phyloP scores from a whole-genome alignment of 345 rosid genomes.

The sweet orange (Citrus sinensis) region DNA sequence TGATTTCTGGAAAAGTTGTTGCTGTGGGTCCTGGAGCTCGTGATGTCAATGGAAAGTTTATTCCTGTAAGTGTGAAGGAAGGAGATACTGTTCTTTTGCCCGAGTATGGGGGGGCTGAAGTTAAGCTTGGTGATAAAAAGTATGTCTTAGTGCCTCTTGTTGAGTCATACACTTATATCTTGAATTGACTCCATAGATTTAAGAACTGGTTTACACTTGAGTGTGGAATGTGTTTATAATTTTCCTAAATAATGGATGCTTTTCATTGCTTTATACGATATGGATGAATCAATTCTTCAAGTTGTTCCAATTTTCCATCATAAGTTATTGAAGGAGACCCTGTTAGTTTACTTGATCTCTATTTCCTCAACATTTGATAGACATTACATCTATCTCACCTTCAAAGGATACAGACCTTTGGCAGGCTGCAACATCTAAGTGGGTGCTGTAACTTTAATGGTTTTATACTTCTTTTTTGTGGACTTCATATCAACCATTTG shows the following conservation, averaged over 20 bases:
- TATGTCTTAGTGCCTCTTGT: constrained; percentile 25
- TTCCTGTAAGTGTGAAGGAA: constrained; percentile 69
- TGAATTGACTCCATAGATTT: not conserved
- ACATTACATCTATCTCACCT: not conserved
- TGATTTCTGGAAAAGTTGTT: constrained; percentile 73
- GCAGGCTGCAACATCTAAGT: not conserved
- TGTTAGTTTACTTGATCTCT: not conserved
- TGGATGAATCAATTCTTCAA: not conserved
- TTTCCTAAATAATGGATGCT: not conserved
- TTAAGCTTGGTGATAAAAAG: constrained; percentile 80
- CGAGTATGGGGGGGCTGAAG: constrained; percentile 70
- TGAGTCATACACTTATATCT: not conserved
- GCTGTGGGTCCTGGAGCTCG: constrained; percentile 77
- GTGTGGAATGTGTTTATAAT: not conserved
- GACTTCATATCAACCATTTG: not conserved
- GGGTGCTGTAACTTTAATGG: not conserved
- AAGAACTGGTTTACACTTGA: not conserved
- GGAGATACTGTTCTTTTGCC: constrained; percentile 81
- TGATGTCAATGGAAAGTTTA: constrained; percentile 53
- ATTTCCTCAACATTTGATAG: not conserved
- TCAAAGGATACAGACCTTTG: not conserved
- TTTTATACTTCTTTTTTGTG: not conserved
- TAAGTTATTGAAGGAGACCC: not conserved
- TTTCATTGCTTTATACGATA: not conserved
- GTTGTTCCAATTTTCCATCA: not conserved